Evolutionary conservation across 2,329 filamentous ascomycete genomes (phyloP).

Genomic region (Pyrenochaeta sp.): DNA sequence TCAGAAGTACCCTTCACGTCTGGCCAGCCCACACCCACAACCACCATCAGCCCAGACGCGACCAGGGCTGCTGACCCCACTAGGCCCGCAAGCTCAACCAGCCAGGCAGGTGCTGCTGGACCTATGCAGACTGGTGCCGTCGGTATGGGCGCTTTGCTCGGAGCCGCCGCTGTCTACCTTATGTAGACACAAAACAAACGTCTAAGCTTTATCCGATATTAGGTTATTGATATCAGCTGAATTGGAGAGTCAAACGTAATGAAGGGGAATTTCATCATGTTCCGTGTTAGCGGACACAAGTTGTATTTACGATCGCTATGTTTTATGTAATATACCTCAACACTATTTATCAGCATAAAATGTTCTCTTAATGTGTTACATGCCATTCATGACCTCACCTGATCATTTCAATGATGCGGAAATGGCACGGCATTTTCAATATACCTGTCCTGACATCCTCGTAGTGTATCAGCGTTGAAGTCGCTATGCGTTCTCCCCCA

Average conservation of each 20-base stretch:
- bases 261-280: not conserved
- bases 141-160: constrained; percentile 59
- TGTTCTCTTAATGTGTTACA: too few relatives aligned
- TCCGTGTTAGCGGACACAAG: not conserved
- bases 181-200: constrained; percentile 17
- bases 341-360: not conserved
- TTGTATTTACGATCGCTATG: constrained; percentile 8
- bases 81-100: constrained; percentile 24
- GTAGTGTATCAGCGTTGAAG: too few relatives aligned
- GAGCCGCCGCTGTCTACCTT: constrained; percentile 51
- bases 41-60: constrained; percentile 47
- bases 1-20: constrained; percentile 64
- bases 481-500: too few relatives aligned
- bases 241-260: too few relatives aligned
- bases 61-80: constrained; percentile 31
- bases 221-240: too few relatives aligned
- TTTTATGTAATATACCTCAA: not conserved
- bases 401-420: too few relatives aligned
- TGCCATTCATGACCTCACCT: too few relatives aligned
- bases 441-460: too few relatives aligned
- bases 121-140: constrained; percentile 52
- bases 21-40: constrained; percentile 59
- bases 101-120: constrained; percentile 28
- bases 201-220: too few relatives aligned
- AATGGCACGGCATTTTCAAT: too few relatives aligned